phyloP scores from a whole-genome alignment of 2,329 filamentous ascomycete genomes.

The Aureobasidium namibiae region DNA sequence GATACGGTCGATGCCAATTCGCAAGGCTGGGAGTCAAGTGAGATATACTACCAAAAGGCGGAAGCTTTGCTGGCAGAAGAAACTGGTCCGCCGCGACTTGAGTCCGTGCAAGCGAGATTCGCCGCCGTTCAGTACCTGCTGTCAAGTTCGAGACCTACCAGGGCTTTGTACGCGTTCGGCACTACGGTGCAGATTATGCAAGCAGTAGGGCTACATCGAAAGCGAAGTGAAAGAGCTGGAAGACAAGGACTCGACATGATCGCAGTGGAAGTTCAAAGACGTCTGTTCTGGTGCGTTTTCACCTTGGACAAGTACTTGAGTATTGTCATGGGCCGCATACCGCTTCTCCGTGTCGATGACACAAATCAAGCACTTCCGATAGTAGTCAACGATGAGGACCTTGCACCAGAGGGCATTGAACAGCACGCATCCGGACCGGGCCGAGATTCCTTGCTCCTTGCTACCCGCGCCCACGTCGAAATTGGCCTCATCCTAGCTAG shows the following conservation, averaged over 20 bases:
- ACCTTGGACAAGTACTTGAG: conserved; percentile 34
- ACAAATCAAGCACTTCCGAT: conserved; percentile 23
- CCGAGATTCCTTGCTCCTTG: conserved; percentile 26
- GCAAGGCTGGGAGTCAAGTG: conserved; percentile 20
- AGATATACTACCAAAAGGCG: conserved; percentile 21
- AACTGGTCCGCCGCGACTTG: conserved; percentile 20
- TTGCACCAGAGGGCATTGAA: conserved; percentile 14
- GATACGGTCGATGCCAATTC: conserved; percentile 15
- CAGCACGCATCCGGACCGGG: conserved; percentile 23
- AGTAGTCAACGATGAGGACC: conserved; percentile 24
- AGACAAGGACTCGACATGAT: conserved; percentile 17
- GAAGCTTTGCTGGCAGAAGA: conserved; percentile 19
- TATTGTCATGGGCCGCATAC: conserved; percentile 30
- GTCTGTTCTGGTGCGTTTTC: conserved; percentile 31
- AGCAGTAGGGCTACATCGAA: conserved; percentile 29
- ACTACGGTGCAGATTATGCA: conserved; percentile 30
- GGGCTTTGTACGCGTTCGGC: conserved; percentile 32
- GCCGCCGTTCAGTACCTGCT: conserved; percentile 33
- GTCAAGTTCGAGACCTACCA: conserved; percentile 29
- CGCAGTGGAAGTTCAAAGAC: conserved; percentile 27
- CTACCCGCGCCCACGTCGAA: conserved; percentile 24
- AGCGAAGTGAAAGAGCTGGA: conserved; percentile 7
- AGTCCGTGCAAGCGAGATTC: conserved; percentile 34
- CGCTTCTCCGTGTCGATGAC: conserved; percentile 28
- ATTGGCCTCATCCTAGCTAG: conserved; percentile 23